Conservation (phyloP, 371 early-diverging fungal species). For the Aphelidium insulamus region DNA sequence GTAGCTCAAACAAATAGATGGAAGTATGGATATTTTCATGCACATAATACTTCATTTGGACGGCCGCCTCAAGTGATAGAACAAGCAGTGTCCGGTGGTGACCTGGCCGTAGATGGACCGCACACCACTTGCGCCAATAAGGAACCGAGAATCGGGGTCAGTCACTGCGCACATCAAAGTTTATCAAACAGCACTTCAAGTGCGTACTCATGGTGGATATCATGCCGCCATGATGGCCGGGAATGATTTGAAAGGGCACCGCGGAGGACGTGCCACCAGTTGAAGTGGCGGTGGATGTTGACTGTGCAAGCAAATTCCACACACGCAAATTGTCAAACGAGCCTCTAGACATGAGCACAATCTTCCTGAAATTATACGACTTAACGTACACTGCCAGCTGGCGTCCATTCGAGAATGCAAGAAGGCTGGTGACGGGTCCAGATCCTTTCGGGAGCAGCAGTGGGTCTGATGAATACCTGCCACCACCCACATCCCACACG, state of each 20-base stretch:
- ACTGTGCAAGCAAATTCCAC: conserved; percentile 43
- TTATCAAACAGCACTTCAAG: too few relatives aligned
- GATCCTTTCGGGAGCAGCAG: conserved; percentile 70
- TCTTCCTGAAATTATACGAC: not conserved
- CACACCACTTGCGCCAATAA: too few relatives aligned
- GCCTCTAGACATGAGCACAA: conserved; percentile 22
- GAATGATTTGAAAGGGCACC: conserved; percentile 70
- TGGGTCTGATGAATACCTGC: too few relatives aligned
- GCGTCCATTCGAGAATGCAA: conserved; percentile 48
- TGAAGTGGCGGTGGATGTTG: conserved; percentile 12
- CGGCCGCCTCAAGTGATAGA: too few relatives aligned
- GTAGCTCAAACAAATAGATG: too few relatives aligned
- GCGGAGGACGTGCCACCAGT: conserved; percentile 16
- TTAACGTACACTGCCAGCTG: conserved; percentile 73
- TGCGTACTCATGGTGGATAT: conserved; percentile 56
- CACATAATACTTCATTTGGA: too few relatives aligned
- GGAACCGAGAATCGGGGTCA: too few relatives aligned
- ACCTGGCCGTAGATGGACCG: too few relatives aligned
- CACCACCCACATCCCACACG: conserved; percentile 64
- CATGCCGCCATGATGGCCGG: conserved; percentile 71
- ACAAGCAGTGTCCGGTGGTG: too few relatives aligned
- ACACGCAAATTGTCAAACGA: conserved; percentile 80
- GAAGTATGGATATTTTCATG: too few relatives aligned
- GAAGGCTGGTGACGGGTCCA: conserved; percentile 65
- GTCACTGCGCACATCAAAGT: too few relatives aligned